Conservation (phyloP, 225 moss, liverwort and hornwort genomes). For the Physcomitrellopsis africana region DNA sequence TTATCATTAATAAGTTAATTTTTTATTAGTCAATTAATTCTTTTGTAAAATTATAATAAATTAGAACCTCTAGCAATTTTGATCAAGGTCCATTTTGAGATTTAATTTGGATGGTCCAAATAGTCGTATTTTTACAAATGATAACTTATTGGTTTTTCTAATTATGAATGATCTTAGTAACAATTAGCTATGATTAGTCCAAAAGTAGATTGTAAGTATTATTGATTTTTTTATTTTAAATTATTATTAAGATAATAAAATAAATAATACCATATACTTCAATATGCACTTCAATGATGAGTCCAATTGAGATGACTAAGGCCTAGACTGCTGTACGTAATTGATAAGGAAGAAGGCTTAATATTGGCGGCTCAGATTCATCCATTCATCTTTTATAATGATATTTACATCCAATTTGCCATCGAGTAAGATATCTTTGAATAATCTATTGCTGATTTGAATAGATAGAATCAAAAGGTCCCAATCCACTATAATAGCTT, state of each 20-base stretch:
- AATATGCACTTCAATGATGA: not conserved
- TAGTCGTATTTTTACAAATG: not conserved
- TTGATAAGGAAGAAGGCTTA: not conserved
- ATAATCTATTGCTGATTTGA: not conserved
- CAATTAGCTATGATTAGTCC: not conserved
- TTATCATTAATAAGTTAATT: not conserved
- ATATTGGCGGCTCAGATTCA: not conserved
- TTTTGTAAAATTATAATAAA: conserved; percentile 13
- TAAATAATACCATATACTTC: not conserved
- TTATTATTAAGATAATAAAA: not conserved
- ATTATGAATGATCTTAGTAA: not conserved
- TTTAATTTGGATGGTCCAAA: not conserved
- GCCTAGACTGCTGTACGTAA: not conserved
- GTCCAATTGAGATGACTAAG: not conserved
- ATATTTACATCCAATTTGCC: not conserved
- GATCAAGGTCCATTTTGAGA: not conserved
- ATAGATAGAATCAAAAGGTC: not conserved
- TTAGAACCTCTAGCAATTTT: not conserved
- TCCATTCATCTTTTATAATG: not conserved
- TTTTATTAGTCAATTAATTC: too few relatives aligned
- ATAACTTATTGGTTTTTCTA: conserved; percentile 1
- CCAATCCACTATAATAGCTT: not conserved
- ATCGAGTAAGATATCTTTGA: not conserved
- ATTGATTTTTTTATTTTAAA: conserved; percentile 7
- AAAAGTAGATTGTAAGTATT: not conserved